Base-by-base conservation (phyloP, 495 filamentous ascomycete species). In the Penicillium nucicola region DNA sequence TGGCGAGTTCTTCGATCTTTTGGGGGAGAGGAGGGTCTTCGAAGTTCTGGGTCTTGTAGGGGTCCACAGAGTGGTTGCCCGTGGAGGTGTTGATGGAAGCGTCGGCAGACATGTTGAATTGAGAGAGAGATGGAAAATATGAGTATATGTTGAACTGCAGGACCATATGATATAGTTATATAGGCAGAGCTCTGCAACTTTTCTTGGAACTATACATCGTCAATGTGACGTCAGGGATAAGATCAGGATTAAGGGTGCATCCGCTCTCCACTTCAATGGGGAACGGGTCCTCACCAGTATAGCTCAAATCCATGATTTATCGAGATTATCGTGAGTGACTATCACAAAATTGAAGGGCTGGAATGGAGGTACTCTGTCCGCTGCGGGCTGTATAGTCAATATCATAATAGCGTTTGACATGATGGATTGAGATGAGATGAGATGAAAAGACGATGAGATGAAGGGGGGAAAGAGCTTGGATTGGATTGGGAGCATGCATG, bases 31-130 rank as follows among this genome's bases (percentile, higher is more conserved):
- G 72, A 0, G 79, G 72, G 15, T 80, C 69, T 10, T 89, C 71
- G 8, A 64, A 74, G 70, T 89, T 95, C 70, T 85, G 84, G 45
- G 76, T 62, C 61, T 82, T 90, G 78, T 95, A 96, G 0, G 91
- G 92, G 64, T 96, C 92, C 32, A 86, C 78, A 38, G 80, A 66
- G 65, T 84, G 77, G 60, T 57, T 65, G 46, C 77, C 80, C 22
- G 80, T 83, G 45, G 77, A 70, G 32, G 86, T 74, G 67, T 87
- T 86, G 64, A 82, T 81, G 64, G 63, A 57, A 23, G 58, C 51
- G 32, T 49, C 36, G 32, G 53, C 23, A 50, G 70, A 66, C 70
- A 74, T 74, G 30, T 58, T 20, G 3, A 8, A 8, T 7, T 30
- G 12, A 18, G 34, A n/a, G 2, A 9, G 2, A 32, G 14, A 37